phyloP scores from a whole-genome alignment of 441 rosid genomes.

The Gossypium davidsonii region DNA sequence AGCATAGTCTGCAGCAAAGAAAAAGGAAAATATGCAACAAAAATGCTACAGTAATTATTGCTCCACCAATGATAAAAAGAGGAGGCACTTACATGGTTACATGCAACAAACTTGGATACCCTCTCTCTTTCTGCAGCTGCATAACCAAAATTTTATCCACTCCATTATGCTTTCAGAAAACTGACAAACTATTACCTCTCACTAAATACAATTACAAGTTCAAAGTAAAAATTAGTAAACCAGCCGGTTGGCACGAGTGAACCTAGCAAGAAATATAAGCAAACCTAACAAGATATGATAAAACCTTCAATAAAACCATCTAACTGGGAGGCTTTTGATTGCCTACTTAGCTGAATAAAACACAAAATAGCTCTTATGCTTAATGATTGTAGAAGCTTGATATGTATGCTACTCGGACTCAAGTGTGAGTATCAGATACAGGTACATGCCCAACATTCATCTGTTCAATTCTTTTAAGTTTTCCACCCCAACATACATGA shows the following conservation, averaged over 20 bases:
- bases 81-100: slow-evolving; percentile 36
- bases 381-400: no score
- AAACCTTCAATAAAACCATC: not conserved
- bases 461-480: no score
- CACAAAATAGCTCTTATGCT: no score
- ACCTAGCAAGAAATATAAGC: not conserved
- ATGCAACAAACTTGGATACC: slow-evolving; percentile 24
- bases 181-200: not conserved
- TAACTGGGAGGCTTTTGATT: no score
- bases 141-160: slow-evolving; percentile 12
- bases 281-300: not conserved
- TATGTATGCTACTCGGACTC: no score
- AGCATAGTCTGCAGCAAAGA: not conserved
- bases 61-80: slow-evolving; percentile 1
- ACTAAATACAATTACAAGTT: not conserved
- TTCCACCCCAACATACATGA: not conserved
- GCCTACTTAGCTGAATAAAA: no score
- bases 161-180: not conserved
- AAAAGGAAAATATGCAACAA: not conserved
- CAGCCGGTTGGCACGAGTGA: not conserved
- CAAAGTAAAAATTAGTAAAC: not conserved
- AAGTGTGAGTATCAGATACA: no score
- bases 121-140: slow-evolving; percentile 30
- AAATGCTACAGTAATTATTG: not conserved
- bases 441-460: no score